Evolutionary conservation across 306 rosid genomes (phyloP), one percentile per base, ranked within the genome.

Genomic region (Ochetophila trinervis): DNA sequence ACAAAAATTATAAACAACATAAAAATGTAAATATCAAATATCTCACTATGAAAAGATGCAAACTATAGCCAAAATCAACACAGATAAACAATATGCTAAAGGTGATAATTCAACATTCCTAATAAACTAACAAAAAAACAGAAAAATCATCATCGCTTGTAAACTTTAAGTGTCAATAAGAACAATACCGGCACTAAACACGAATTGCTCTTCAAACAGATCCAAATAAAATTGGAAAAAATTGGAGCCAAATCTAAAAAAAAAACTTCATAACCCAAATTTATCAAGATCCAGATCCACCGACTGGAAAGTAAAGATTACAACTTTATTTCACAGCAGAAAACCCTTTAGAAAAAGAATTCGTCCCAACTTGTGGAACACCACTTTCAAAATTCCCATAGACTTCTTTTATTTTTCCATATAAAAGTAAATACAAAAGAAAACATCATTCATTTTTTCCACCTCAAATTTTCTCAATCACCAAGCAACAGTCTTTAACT

Each of bases 251-350:
- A 50, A 50, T 19, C 54, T 19, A 17, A 50, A 50, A 14, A 17
- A 11, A 3, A n/a, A 50, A 15, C 54, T 18, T 50, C 54, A 18
- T 1, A 16, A 50, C 40, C 20, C 22, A 20, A 48, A 65, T 32
- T 51, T 59, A 44, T 13, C 55, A 2, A 55, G 35, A 63, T 54
- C 68, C 55, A 22, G 66, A 35, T 53, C 44, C 62, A 51, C 27
- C 14, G 12, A 22, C n/a, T 53, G 10, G 20, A 5, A 10, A 60
- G 56, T 37, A 34, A 24, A 50, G 58, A 61, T 3, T 27, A 6
- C 13, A 50, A 50, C 54, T 16, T 50, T 50, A 18, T 50, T 50
- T 18, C 54, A 50, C 19, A 50, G 4, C 54, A n/a, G 4, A 50
- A 16, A 16, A 7, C 21, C 23, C 21, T 1, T 7, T 16, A 5